Evolutionary conservation across 192 early-diverging fungal species (phyloP), one percentile per base, ranked within the genome.

Genomic region (Backusella australiensis): DNA sequence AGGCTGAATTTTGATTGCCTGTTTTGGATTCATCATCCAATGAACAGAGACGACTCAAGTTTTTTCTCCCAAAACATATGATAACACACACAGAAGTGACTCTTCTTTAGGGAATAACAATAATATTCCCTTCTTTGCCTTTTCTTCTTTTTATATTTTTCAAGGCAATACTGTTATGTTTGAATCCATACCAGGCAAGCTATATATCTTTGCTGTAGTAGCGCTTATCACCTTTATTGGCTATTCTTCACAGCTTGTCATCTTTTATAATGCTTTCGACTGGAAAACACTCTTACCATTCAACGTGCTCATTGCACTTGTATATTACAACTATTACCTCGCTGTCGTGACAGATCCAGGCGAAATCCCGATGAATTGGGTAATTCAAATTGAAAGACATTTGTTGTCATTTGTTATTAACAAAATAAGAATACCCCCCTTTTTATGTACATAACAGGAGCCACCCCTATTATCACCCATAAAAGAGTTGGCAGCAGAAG

Each of bases 251-350:
- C 82, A 83, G 69, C 32, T 67, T 9, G 75, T 78, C 38, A 67
- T 83, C 12, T 83, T 83, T 68, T 65, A 63, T 4, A 49, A 63
- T 35, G 65, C 76, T 35, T 52, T 74, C 5, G 73, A 68, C 39
- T 76, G 74, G 29, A 66, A 38, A 63, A 12, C 71, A 0, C 46
- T 72, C 19, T 32, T 21, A 12, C 91, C 92, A 17, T 94, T 97
- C 81, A 94, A 99, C 83, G 52, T 93, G 23, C 82, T 88, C 34
- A 90, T 96, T 14, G 82, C 87, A 21, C 86, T 92, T 56, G 89
- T 97, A 14, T 94, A 88, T 82, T 89, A 91, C 82, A 97, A 97
- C 85, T 99, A 98, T 81, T 94, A 90, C 71, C 83, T 95, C 15
- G 93, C 93, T 9, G 89, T 88, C 53, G 81, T 82, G 0, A 94